Conservation (phyloP, 2,329 filamentous ascomycete genomes). For the Penicillium aurantiogriseum region DNA sequence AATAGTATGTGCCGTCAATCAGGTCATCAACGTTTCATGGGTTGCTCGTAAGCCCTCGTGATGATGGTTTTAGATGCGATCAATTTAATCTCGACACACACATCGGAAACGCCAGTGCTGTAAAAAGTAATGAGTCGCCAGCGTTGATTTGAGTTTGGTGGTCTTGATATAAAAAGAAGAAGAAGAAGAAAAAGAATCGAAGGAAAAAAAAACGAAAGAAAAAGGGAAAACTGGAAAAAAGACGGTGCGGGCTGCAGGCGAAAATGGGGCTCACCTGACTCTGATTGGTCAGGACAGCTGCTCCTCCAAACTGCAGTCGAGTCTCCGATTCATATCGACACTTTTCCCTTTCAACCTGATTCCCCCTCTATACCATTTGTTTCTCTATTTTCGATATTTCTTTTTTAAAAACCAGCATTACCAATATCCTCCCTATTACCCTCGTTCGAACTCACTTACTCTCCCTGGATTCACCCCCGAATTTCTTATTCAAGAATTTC, state of each 20-base stretch:
- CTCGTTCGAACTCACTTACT: constrained; percentile 2
- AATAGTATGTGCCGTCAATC: constrained; percentile 41
- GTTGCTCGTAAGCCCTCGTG: constrained; percentile 55
- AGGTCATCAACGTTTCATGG: constrained; percentile 50
- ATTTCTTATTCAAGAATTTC: background rate
- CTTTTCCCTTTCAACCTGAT: constrained; percentile 13
- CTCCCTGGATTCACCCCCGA: background rate
- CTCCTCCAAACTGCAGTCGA: constrained; percentile 14
- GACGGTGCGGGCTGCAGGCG: constrained; percentile 31
- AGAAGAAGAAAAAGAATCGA: constrained; percentile 26
- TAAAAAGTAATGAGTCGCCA: constrained; percentile 54
- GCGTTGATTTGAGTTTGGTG: constrained; percentile 74
- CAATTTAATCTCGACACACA: constrained; percentile 65
- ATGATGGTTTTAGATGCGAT: constrained; percentile 79
- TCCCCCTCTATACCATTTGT: constrained; percentile 1
- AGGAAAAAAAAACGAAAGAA: constrained; percentile 16
- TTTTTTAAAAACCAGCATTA: background rate
- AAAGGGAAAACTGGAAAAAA: constrained; percentile 30
- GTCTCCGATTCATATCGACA: constrained; percentile 32
- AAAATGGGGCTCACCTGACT: constrained; percentile 9
- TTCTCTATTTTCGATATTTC: constrained; percentile 15
- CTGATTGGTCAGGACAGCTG: constrained; percentile 31
- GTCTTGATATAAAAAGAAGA: constrained; percentile 54
- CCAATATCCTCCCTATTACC: background rate
- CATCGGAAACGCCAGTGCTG: constrained; percentile 70